A percentile compares a stretch with the other conserved stretches of the same genome.
Evolutionary conservation across 2,329 filamentous ascomycete genomes (phyloP).

Genomic region (Cytospora mali): DNA sequence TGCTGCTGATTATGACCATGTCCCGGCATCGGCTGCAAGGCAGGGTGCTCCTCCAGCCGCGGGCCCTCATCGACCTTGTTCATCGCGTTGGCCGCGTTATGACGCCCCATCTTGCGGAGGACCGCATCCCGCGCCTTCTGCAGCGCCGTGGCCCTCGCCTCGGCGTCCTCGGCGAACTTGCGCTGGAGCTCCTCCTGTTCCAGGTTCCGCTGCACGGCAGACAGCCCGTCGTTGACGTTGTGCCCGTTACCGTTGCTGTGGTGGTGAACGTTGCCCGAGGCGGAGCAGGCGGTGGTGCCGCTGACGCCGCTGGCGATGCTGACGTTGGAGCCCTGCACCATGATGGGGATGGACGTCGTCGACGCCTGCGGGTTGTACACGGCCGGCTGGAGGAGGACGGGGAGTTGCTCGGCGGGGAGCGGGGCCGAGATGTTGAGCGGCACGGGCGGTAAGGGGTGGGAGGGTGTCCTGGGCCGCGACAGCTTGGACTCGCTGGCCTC

Average conservation of each 20-base stretch:
- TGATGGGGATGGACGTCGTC: constrained; percentile 23
- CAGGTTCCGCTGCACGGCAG: constrained; percentile 60
- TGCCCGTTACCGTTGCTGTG: constrained; percentile 24
- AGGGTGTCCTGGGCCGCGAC: constrained; percentile 21
- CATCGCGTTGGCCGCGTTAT: constrained; percentile 16
- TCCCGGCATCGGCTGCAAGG: constrained; percentile 34
- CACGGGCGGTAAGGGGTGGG: constrained; percentile 18
- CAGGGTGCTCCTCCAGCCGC: constrained; percentile 35
- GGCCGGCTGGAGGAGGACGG: constrained; percentile 57
- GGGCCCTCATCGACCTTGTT: constrained; percentile 21
- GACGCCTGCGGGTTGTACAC: constrained; percentile 53
- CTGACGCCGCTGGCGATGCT: constrained; percentile 19
- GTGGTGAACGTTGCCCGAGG: neutral
- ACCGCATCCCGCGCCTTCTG: constrained; percentile 63
- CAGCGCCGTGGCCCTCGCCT: constrained; percentile 56
- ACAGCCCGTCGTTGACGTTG: constrained; percentile 50
- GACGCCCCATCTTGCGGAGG: constrained; percentile 58
- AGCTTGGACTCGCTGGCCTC: constrained; percentile 19
- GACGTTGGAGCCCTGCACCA: constrained; percentile 24
- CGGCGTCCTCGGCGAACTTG: constrained; percentile 59
- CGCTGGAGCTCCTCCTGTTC: constrained; percentile 59
- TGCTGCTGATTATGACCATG: neutral
- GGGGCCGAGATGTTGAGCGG: constrained; percentile 51
- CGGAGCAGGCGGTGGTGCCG: constrained; percentile 5
- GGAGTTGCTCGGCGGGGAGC: constrained; percentile 51